Conservation (phyloP, 495 filamentous ascomycete genomes). For the Aspergillus cavernicola region DNA sequence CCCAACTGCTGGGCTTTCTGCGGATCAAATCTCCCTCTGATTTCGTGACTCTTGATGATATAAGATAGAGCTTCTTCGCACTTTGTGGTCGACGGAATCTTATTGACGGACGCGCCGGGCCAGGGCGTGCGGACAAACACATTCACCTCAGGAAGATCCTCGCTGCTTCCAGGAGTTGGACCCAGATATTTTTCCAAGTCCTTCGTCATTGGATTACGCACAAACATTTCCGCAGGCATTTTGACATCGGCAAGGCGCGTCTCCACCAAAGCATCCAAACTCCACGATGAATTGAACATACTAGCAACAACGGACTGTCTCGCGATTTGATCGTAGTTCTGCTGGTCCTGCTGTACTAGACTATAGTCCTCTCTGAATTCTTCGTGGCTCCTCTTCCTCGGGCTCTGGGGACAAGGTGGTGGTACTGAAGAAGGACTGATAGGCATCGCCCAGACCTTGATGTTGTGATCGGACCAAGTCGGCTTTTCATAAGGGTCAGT, state of each 20-base stretch:
- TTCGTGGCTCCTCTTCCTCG: slow-evolving; percentile 60
- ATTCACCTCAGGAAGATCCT: slow-evolving; percentile 57
- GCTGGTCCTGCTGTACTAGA: slow-evolving; percentile 16
- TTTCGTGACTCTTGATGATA: slow-evolving; percentile 68
- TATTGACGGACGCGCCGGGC: slow-evolving; percentile 65
- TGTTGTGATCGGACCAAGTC: slow-evolving; percentile 67
- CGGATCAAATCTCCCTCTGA: slow-evolving; percentile 75
- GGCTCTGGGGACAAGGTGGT: slow-evolving; percentile 25
- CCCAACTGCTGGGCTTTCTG: slow-evolving; percentile 57
- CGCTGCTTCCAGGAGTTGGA: slow-evolving; percentile 50
- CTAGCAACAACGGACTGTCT: slow-evolving; percentile 59
- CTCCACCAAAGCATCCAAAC: slow-evolving; percentile 62
- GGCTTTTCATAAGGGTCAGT: slow-evolving; percentile 48
- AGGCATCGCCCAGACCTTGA: slow-evolving; percentile 80
- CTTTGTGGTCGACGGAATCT: slow-evolving; percentile 62
- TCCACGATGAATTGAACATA: slow-evolving; percentile 84
- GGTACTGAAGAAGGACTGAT: slow-evolving; percentile 32
- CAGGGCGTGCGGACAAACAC: slow-evolving; percentile 78
- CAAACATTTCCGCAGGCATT: slow-evolving; percentile 65
- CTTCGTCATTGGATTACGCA: slow-evolving; percentile 61
- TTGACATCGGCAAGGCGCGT: slow-evolving; percentile 60
- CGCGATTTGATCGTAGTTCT: slow-evolving; percentile 44
- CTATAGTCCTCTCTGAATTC: slow-evolving; percentile 44
- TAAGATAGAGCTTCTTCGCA: slow-evolving; percentile 73
- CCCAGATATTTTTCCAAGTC: slow-evolving; percentile 63